Conservation (phyloP, 1,284 basidiomycete species). For the Irpex sp. region DNA sequence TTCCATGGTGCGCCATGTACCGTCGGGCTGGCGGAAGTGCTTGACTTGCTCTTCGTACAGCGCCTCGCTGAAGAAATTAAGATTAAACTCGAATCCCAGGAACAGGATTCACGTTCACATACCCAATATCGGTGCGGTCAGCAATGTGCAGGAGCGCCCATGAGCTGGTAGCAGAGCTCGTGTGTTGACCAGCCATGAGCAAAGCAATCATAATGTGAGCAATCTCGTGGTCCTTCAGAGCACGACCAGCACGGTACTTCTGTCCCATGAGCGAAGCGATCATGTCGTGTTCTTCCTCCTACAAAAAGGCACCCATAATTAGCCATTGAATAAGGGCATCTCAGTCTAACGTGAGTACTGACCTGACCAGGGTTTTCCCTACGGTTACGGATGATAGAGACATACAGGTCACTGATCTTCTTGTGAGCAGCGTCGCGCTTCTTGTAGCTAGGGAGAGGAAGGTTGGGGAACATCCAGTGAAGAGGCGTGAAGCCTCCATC, state of each 20-base stretch:
- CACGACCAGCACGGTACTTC: slow-evolving; percentile 81
- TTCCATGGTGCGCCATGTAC: slow-evolving; percentile 76
- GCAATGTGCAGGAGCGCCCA: slow-evolving; percentile 95
- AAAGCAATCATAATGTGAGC: slow-evolving; percentile 97
- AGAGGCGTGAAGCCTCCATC: slow-evolving; percentile 91
- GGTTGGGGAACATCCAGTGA: slow-evolving; percentile 93
- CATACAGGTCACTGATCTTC: slow-evolving; percentile 94
- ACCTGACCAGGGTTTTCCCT: slow-evolving; percentile 49
- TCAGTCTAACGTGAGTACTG: slow-evolving; percentile 7
- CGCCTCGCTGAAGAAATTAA: slow-evolving; percentile 48
- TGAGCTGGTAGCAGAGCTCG: slow-evolving; percentile 86
- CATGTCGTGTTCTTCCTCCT: slow-evolving; percentile 84
- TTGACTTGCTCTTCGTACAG: slow-evolving; percentile 90
- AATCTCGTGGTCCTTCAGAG: slow-evolving; percentile 86
- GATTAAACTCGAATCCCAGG: background rate
- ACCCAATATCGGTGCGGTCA: slow-evolving; percentile 75
- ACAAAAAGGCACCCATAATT: background rate
- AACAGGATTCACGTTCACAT: slow-evolving; percentile 27
- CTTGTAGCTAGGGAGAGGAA: slow-evolving; percentile 89
- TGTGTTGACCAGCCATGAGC: slow-evolving; percentile 98
- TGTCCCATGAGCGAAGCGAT: slow-evolving; percentile 86
- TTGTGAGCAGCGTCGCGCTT: slow-evolving; percentile 87
- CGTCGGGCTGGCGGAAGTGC: slow-evolving; percentile 78
- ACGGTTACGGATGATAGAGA: slow-evolving; percentile 83
- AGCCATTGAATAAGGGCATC: background rate